Conservation (phyloP, 225 moss, liverwort and hornwort genomes). For the Sphagnum tenellum region DNA sequence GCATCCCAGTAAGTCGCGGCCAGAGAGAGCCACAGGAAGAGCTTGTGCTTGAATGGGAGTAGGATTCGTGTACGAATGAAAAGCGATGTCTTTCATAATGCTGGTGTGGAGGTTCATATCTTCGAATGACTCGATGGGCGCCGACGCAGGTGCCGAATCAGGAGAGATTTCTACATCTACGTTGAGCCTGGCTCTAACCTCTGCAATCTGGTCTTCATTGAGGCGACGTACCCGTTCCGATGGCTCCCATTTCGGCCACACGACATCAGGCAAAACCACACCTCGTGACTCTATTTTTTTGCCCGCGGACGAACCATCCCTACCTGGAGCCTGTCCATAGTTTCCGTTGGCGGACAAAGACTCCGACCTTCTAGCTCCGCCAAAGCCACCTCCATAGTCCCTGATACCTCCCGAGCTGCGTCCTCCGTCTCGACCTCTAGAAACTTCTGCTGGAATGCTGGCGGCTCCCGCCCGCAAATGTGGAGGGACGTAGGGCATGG, state of each 20-base stretch:
- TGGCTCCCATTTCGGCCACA: slow-evolving; percentile 95
- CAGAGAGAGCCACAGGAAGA: slow-evolving; percentile 73
- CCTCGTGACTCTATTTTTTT: slow-evolving; percentile 38
- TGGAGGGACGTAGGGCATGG: slow-evolving; percentile 99
- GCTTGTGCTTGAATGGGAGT: slow-evolving; percentile 97
- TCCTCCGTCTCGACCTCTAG: slow-evolving; percentile 25
- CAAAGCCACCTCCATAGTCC: slow-evolving; percentile 72
- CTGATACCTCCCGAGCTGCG: slow-evolving; percentile 34
- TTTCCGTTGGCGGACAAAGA: slow-evolving; percentile 22
- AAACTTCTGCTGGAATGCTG: slow-evolving; percentile 36
- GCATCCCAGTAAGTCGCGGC: slow-evolving; percentile 86
- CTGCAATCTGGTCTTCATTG: slow-evolving; percentile 82
- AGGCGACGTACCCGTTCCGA: slow-evolving; percentile 90
- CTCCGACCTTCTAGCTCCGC: slow-evolving; percentile 45
- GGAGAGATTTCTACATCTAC: slow-evolving; percentile 89
- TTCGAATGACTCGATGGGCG: slow-evolving; percentile 92
- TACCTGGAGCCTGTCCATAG: slow-evolving; percentile 45
- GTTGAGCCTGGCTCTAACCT: slow-evolving; percentile 78
- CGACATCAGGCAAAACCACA: slow-evolving; percentile 68
- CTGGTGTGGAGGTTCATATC: slow-evolving; percentile 95
- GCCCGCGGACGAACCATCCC: background rate
- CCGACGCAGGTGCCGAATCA: slow-evolving; percentile 63
- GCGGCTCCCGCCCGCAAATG: slow-evolving; percentile 98
- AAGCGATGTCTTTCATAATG: slow-evolving; percentile 96
- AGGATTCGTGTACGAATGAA: slow-evolving; percentile 88